Evolutionary conservation across 1,139 yeast species (phyloP), one percentile per base, ranked within the genome.

Genomic region (Taphrina deformans): DNA sequence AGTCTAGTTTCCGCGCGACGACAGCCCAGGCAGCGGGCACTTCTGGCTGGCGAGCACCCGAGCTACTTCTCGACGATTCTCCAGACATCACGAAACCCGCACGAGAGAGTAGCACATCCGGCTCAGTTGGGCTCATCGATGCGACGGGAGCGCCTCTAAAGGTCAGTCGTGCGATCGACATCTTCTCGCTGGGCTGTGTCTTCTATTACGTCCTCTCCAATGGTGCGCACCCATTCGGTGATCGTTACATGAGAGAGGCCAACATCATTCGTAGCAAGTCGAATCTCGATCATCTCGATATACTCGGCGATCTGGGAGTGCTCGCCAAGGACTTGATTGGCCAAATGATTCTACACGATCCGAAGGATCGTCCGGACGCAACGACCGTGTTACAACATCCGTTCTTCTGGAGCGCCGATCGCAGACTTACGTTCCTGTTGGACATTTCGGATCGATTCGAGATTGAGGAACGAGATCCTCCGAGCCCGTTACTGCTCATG

Each of bases 41-140:
- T 0, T 84, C 93, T 6, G 99, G 99, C 1, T 93, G 99, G 99
- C 83, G 98, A 71, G 98, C 99, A 0, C 99, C 99, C 0, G 99
- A 93, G 73, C 78, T 93, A 41, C 77, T 89, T 50, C 78, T 84
- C 45, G 83, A 78, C 33, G 78, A 71, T 46, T 67, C 68, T 29
- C 75, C 70, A 45, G 66, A 45, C 48, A 65, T 67, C 40, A 61
- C 66, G 1, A 41, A 65, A 27, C 68, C 73, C 2, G 38, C 69
- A 3, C 62, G 55, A 31, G 70, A 71, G 64, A 72, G 71, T 0
- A 55, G 56, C 29, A 45, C 56, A 2, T 55, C 60, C 24, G 62
- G 65, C 12, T 62, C 70, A 7, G 67, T 55, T 27, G 67, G 69
- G 50, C 82, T 79, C 63, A 74, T 78, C 59, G 70, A 74, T 18